phyloP scores from a whole-genome alignment of 345 rosid genomes.

The Draba incana region DNA sequence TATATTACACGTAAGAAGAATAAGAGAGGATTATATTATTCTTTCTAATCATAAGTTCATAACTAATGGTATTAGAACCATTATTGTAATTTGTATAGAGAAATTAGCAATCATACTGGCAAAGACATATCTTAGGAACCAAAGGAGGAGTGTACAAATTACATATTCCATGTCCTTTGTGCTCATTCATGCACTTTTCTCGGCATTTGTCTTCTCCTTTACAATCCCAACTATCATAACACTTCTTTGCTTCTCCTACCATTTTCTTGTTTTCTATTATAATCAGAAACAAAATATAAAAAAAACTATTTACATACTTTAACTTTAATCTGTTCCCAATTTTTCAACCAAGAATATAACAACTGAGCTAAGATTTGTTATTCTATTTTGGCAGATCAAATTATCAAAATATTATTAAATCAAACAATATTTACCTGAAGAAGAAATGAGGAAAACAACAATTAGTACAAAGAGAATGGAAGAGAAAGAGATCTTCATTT shows the following conservation, averaged over 20 bases:
- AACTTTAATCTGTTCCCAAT: too few relatives aligned
- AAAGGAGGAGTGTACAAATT: neutral
- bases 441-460: constrained; percentile 12
- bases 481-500: constrained; percentile 16
- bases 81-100: neutral
- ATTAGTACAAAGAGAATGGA: constrained; percentile 13
- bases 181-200: neutral
- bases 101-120: neutral
- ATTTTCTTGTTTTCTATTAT: constrained; percentile 1
- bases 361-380: neutral
- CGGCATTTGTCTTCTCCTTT: neutral
- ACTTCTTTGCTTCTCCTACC: constrained; percentile 10
- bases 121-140: neutral
- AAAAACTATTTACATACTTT: too few relatives aligned
- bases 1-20: too few relatives aligned
- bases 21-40: too few relatives aligned
- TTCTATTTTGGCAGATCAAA: neutral
- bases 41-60: neutral
- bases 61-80: neutral
- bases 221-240: neutral
- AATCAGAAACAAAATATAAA: neutral
- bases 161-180: neutral
- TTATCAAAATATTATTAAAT: too few relatives aligned
- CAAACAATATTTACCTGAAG: constrained; percentile 11
- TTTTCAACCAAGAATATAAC: neutral